Conservation (phyloP, 148 eudicot genomes). For the Chenopodium formosanum region DNA sequence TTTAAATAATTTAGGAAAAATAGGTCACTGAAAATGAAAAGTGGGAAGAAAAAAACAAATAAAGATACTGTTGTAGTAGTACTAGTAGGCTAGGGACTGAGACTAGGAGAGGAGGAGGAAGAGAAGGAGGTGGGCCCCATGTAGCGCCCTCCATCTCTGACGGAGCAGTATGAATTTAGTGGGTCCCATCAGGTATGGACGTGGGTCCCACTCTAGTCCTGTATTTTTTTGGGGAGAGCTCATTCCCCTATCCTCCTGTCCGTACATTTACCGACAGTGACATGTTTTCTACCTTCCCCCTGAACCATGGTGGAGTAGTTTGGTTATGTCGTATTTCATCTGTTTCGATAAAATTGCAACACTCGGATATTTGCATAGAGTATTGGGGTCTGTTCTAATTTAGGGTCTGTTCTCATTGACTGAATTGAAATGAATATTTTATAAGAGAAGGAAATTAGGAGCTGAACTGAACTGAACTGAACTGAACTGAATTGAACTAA, state of each 20-base stretch:
- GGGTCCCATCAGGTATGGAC: constrained; percentile 18
- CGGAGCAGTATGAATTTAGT: constrained; percentile 1
- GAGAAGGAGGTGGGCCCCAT: background rate
- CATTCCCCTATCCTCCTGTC: constrained; percentile 13
- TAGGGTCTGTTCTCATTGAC: too few species aligned
- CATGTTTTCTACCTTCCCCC: constrained; percentile 7
- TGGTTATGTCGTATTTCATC: too few species aligned
- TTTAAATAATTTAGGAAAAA: background rate
- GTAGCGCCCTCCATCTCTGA: constrained; percentile 36
- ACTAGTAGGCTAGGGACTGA: background rate
- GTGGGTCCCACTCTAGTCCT: constrained; percentile 13
- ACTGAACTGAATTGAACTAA: too few species aligned
- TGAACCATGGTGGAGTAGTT: background rate
- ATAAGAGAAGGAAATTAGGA: too few species aligned
- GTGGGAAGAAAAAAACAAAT: background rate
- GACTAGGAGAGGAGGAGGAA: background rate
- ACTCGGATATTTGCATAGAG: too few species aligned
- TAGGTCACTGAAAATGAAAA: background rate
- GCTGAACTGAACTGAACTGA: too few species aligned
- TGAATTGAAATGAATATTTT: too few species aligned
- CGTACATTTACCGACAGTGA: constrained; percentile 29
- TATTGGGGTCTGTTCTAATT: too few species aligned
- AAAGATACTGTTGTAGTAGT: background rate
- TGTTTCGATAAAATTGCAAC: too few species aligned
- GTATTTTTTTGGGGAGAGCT: background rate